These are phyloP conservation scores for Citrus hindsii DNA, from an alignment of 345 rosid genomes.

Conservation along the genomic window DNA sequence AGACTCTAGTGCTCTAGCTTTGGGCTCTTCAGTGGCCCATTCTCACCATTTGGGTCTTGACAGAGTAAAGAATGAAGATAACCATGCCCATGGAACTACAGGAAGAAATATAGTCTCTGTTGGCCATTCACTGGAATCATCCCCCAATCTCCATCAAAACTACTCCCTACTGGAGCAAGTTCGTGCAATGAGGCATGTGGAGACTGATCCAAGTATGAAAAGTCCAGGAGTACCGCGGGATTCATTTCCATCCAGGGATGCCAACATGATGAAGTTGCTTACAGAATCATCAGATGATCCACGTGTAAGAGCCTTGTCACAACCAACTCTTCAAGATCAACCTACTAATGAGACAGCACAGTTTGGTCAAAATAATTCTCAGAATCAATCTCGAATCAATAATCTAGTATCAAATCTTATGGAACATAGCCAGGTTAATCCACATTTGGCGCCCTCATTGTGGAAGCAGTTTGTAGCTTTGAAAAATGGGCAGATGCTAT, in stretches of 20 bases:
- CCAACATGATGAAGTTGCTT: slow-evolving; percentile 20
- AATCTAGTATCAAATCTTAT: slow-evolving; percentile 13
- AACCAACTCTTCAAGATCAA: slow-evolving; percentile 17
- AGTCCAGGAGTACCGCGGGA: slow-evolving; percentile 26
- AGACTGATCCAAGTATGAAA: slow-evolving; percentile 23
- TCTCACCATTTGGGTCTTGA: slow-evolving; percentile 22
- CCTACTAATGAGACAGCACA: slow-evolving; percentile 20
- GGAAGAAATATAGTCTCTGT: slow-evolving; percentile 16
- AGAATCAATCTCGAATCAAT: slow-evolving; percentile 21
- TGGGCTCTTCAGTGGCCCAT: slow-evolving; percentile 11
- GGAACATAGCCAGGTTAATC: slow-evolving; percentile 24
- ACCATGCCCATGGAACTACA: slow-evolving; percentile 12
- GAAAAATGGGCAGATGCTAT: slow-evolving; percentile 42
- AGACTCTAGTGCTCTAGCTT: slow-evolving; percentile 14
- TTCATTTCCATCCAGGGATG: slow-evolving; percentile 23
- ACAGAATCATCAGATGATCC: slow-evolving; percentile 23
- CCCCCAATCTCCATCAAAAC: slow-evolving; percentile 13
- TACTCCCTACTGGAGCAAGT: slow-evolving; percentile 31
- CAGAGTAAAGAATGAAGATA: slow-evolving; percentile 15
- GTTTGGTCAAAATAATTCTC: slow-evolving; percentile 20
- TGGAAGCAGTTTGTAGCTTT: slow-evolving; percentile 39
- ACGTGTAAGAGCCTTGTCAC: slow-evolving; percentile 21
- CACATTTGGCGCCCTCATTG: slow-evolving; percentile 23
- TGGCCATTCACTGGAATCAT: slow-evolving; percentile 15
- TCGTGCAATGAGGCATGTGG: slow-evolving; percentile 24